A percentile compares a stretch with the other conserved stretches of the same genome.
phyloP scores from a whole-genome alignment of 2,329 filamentous ascomycete species.

The Aspergillus floridensis region DNA sequence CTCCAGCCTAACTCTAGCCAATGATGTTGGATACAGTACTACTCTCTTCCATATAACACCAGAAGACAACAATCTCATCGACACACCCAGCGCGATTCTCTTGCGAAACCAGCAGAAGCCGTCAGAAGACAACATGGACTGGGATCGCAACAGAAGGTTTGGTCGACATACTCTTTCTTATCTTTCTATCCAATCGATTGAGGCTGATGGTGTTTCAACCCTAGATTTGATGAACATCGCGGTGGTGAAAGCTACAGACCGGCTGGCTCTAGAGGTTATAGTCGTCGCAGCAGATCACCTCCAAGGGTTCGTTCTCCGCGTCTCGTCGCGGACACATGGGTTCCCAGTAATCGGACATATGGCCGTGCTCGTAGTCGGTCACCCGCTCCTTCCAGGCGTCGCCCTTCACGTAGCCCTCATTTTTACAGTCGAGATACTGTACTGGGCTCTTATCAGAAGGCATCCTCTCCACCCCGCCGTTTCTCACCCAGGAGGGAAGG shows the following conservation, averaged over 20 bases:
- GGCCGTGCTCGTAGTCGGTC: slow-evolving; percentile 44
- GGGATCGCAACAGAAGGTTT: slow-evolving; percentile 46
- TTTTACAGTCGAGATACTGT: slow-evolving; percentile 37
- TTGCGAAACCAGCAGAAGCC: too few species aligned
- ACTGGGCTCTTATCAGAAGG: slow-evolving; percentile 31
- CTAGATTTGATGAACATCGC: slow-evolving; percentile 41
- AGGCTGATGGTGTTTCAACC: slow-evolving; percentile 12
- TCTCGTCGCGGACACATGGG: slow-evolving; percentile 43
- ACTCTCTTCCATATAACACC: too few species aligned
- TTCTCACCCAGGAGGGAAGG: slow-evolving; percentile 43
- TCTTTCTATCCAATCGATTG: background rate
- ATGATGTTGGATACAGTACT: too few species aligned
- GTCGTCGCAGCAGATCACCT: slow-evolving; percentile 36
- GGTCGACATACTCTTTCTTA: slow-evolving; percentile 9
- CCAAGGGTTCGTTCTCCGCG: slow-evolving; percentile 39
- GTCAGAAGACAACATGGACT: slow-evolving; percentile 27
- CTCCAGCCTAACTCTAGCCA: too few species aligned
- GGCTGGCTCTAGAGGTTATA: slow-evolving; percentile 35
- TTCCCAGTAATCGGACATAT: slow-evolving; percentile 34
- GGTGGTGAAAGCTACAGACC: slow-evolving; percentile 47
- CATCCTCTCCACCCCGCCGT: slow-evolving; percentile 39
- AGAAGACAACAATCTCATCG: too few species aligned
- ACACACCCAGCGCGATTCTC: too few species aligned
- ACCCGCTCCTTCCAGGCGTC: slow-evolving; percentile 39
- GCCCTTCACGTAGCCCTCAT: slow-evolving; percentile 44